phyloP scores from a whole-genome alignment of 2,329 filamentous ascomycete genomes.

The Fusarium sororula region DNA sequence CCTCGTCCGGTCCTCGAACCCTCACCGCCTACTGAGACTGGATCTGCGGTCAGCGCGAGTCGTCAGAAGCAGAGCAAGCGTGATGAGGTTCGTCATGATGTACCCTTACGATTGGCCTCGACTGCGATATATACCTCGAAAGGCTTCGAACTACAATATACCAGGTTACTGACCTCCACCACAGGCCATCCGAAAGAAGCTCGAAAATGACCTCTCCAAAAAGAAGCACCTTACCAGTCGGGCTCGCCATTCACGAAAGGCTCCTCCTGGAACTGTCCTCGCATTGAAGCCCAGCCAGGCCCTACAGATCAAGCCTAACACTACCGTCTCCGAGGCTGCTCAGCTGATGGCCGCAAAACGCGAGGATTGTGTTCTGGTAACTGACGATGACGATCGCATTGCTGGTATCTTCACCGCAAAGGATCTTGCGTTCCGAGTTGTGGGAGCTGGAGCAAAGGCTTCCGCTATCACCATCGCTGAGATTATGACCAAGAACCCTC shows the following conservation, averaged over 20 bases:
- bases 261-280: constrained; percentile 93
- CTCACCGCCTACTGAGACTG: constrained; percentile 63
- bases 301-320: constrained; percentile 95
- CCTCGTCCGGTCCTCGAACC: constrained; percentile 75
- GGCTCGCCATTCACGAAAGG: constrained; percentile 87
- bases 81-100: constrained; percentile 81
- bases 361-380: constrained; percentile 97
- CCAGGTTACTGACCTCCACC: constrained; percentile 28
- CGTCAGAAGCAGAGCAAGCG: constrained; percentile 96
- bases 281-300: constrained; percentile 95
- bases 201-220: constrained; percentile 97
- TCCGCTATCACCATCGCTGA: constrained; percentile 92
- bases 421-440: constrained; percentile 96
- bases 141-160: constrained; percentile 1
- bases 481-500: constrained; percentile 99
- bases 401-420: constrained; percentile 99
- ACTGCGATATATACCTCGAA: constrained; percentile 25
- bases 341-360: constrained; percentile 99
- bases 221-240: constrained; percentile 86
- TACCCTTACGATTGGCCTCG: not conserved
- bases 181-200: constrained; percentile 94
- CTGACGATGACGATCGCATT: constrained; percentile 97
- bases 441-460: constrained; percentile 89
- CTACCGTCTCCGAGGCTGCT: constrained; percentile 93
- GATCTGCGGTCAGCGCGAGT: constrained; percentile 86